Base-by-base conservation (phyloP, 2,329 filamentous ascomycete genomes). In the Penicillium sp. region DNA sequence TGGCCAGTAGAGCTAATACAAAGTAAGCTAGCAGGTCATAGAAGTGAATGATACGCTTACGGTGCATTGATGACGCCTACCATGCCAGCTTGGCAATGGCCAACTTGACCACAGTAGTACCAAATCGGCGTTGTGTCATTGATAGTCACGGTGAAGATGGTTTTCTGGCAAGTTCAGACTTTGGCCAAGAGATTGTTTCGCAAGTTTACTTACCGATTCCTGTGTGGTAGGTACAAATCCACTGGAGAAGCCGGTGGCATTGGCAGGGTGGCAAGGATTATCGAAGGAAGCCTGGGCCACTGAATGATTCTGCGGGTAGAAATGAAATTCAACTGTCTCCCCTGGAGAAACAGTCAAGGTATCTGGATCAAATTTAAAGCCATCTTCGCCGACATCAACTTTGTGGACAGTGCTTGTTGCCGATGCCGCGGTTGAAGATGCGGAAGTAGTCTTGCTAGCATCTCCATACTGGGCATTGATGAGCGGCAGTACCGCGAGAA, bases 31-130 rank as follows among this genome's bases (percentile, higher is more conserved):
- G n/a, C 34, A 2, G n/a, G n/a, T 36, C 11, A 16, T 7, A 38
- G 24, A 29, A 14, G 21, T 39, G 14, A 38, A 42, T 21, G 43
- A 29, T 43, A 46, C 43, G 53, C 65, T 62, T 52, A 68, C 65
- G 66, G 46, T 14, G 87, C 84, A 74, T 92, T 92, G 69, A 92
- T 86, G 31, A 90, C 88, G 77, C 90, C 87, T 54, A 83, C 81
- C 87, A 92, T 92, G 58, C 88, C 88, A 45, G 70, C 76, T 72
- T 91, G 83, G 74, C 90, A 94, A 77, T 94, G 90, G 67, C 81
- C 83, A 43, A 71, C 85, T 72, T 91, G 87, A 29, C 85, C 86
- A 76, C 90, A 93, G 81, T 88, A 93, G 61, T 90, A 77, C 89
- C 90, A 94, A 61, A 92, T 79, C 29, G 90, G 90, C 52, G 81